Evolutionary conservation across 2,329 filamentous ascomycete genomes (phyloP), one percentile per base, ranked within the genome.

Genomic region (Pochonia chlamydosporia): DNA sequence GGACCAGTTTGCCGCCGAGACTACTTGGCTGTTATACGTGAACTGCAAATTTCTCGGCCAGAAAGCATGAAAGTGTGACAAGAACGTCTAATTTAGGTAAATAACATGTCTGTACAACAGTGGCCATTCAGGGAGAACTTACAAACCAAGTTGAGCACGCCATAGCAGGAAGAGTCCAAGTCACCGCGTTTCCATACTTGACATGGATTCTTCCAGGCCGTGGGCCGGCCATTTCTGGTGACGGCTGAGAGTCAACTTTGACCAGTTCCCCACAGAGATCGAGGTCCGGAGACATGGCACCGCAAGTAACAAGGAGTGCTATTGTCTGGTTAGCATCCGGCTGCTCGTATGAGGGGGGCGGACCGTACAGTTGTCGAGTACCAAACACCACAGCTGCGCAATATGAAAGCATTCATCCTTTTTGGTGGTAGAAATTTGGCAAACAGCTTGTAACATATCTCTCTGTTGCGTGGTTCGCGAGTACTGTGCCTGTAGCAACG

Each of bases 121-220:
- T 4, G 5, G 10, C 8, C 5, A 9, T 16, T 18, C 5, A 3
- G 13, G 3, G 10, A 5, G 14, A 20, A 57, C 69, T 58, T 56
- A 73, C 69, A 65, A 74, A 69, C 71, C 71, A 75, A 0, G 67
- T 71, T 23, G 59, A 55, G 44, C 71, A 74, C 40, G 72, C 63
- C 14, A 66, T 54, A 3, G 65, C 49, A 3, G 62, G 56, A 9
- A 74, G 53, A 2, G 59, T 57, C 70, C 71, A 75, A 14, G 65
- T 49, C 2, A 71, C 56, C 0, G 62, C 59, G 24, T 60, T 57
- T 3, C 59, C 61, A 28, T 64, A 66, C 3, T 58, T 59, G 6
- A 73, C 63, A 7, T 66, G 52, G 16, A 73, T 64, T 1, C 53
- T 57, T 14, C 56, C 52, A 20, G 54, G 40, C 5, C 46, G 49